A percentile compares a stretch with the other conserved stretches of the same genome.
phyloP scores from a whole-genome alignment of 371 early-diverging fungal genomes.

The Mortierella sp. region DNA sequence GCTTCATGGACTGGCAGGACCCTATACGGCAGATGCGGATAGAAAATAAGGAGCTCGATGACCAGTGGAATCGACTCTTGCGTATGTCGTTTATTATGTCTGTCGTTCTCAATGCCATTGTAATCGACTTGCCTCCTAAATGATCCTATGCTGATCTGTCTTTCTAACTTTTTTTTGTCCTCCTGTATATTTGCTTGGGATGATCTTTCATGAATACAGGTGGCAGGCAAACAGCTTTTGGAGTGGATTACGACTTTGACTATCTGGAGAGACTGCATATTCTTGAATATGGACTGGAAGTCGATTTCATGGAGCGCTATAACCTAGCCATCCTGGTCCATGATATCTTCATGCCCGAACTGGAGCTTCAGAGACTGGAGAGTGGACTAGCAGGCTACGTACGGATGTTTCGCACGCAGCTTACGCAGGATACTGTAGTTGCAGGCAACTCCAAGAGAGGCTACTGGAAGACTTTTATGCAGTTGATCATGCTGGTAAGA shows the following conservation, averaged over 20 bases:
- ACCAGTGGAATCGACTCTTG: conserved; percentile 15
- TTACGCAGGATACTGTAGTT: not conserved
- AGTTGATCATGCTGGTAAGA: conserved; percentile 19
- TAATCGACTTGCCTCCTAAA: no score
- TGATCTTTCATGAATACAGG: conserved; percentile 4
- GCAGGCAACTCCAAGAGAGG: not conserved
- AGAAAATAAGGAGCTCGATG: conserved; percentile 18
- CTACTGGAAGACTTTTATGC: conserved; percentile 15
- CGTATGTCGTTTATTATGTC: conserved; percentile 3
- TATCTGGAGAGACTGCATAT: conserved; percentile 21
- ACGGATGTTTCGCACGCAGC: conserved; percentile 14
- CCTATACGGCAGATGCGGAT: conserved; percentile 17
- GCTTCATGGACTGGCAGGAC: conserved; percentile 15
- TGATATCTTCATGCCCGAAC: conserved; percentile 16
- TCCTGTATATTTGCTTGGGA: not conserved
- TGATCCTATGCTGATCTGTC: no score
- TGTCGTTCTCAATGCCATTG: no score
- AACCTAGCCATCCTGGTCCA: conserved; percentile 17
- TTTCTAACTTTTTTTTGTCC: no score
- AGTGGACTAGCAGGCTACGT: conserved; percentile 10
- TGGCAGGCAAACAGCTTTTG: conserved; percentile 7
- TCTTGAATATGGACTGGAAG: conserved; percentile 14
- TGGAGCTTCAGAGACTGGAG: not conserved
- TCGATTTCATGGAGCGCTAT: conserved; percentile 16
- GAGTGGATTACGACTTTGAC: not conserved